A percentile compares a stretch with the other conserved stretches of the same genome.
phyloP scores from a whole-genome alignment of 2,329 filamentous ascomycete genomes.

The Trichophyton rubrum region DNA sequence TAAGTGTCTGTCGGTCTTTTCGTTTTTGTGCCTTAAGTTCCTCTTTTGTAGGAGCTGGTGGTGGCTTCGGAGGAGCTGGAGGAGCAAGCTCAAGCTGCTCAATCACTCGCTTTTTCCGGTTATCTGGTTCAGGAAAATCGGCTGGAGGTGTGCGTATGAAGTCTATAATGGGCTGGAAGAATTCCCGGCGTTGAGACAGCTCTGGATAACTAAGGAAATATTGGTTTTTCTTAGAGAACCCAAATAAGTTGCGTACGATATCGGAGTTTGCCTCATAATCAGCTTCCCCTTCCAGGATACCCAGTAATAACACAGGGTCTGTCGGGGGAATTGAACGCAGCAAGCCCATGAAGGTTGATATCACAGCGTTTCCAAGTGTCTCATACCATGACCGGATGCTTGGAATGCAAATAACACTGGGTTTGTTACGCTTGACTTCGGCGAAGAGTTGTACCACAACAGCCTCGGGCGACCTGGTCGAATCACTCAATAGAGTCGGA shows the following conservation, averaged over 20 bases:
- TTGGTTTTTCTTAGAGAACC: slow-evolving; percentile 68
- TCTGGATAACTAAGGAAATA: slow-evolving; percentile 57
- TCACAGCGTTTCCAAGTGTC: slow-evolving; percentile 49
- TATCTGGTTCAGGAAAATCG: slow-evolving; percentile 76
- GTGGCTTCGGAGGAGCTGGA: slow-evolving; percentile 52
- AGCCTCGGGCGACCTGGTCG: slow-evolving; percentile 67
- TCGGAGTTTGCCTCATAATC: slow-evolving; percentile 39
- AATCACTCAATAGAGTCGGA: slow-evolving; percentile 71
- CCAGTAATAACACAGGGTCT: slow-evolving; percentile 77
- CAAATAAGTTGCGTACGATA: slow-evolving; percentile 65
- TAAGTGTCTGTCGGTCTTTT: slow-evolving; percentile 70
- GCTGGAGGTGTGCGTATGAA: slow-evolving; percentile 67
- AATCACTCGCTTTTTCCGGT: slow-evolving; percentile 74
- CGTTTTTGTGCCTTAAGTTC: slow-evolving; percentile 71
- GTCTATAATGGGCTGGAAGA: slow-evolving; percentile 61
- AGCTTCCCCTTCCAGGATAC: slow-evolving; percentile 59
- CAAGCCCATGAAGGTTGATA: slow-evolving; percentile 73
- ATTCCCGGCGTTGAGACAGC: slow-evolving; percentile 54
- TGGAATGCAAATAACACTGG: slow-evolving; percentile 89
- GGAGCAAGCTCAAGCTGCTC: slow-evolving; percentile 66
- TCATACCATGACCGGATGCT: slow-evolving; percentile 79
- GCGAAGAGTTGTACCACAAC: slow-evolving; percentile 82
- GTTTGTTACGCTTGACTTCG: slow-evolving; percentile 87
- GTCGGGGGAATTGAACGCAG: slow-evolving; percentile 74
- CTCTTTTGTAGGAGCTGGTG: slow-evolving; percentile 55